Conservation (phyloP, 2,329 filamentous ascomycete genomes). For the Penicillium sp. region DNA sequence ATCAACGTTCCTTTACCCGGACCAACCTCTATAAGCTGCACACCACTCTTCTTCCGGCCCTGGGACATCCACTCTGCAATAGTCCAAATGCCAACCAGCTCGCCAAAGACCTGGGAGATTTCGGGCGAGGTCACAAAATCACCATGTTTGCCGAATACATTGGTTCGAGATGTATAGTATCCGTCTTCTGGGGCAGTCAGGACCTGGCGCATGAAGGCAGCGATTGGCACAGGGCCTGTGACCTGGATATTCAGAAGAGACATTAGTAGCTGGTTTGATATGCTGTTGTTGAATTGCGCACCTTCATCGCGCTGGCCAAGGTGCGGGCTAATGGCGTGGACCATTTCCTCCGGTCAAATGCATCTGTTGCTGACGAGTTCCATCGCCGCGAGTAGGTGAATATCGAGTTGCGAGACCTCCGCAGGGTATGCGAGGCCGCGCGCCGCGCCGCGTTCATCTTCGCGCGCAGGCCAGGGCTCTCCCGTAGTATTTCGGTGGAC, state of each 20-base stretch:
- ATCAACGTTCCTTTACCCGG: slow-evolving; percentile 93
- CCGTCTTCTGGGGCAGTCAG: slow-evolving; percentile 84
- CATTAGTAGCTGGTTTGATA: slow-evolving; percentile 4
- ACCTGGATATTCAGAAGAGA: slow-evolving; percentile 48
- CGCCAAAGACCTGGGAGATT: slow-evolving; percentile 95
- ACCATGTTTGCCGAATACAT: slow-evolving; percentile 81
- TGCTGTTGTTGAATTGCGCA: slow-evolving; percentile 34
- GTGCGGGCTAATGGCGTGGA: slow-evolving; percentile 88
- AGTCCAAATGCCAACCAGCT: slow-evolving; percentile 90
- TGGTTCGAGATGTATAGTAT: slow-evolving; percentile 79
- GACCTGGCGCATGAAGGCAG: slow-evolving; percentile 97
- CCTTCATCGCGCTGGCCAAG: slow-evolving; percentile 78
- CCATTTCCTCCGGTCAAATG: slow-evolving; percentile 59
- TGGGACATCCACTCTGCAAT: slow-evolving; percentile 96
- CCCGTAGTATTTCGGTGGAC: background rate
- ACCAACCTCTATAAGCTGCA: slow-evolving; percentile 89
- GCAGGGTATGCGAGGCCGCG: slow-evolving; percentile 25
- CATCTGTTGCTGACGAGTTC: slow-evolving; percentile 20
- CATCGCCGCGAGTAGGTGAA: slow-evolving; percentile 25
- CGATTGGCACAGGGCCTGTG: slow-evolving; percentile 85
- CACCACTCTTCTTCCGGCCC: slow-evolving; percentile 64
- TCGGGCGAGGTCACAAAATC: slow-evolving; percentile 97
- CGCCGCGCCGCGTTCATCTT: slow-evolving; percentile 31
- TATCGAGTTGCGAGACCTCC: slow-evolving; percentile 16
- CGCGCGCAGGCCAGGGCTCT: background rate